Evolutionary conservation across 2,329 filamentous ascomycete species (phyloP).

Genomic region (Lasiodiplodia sp.): DNA sequence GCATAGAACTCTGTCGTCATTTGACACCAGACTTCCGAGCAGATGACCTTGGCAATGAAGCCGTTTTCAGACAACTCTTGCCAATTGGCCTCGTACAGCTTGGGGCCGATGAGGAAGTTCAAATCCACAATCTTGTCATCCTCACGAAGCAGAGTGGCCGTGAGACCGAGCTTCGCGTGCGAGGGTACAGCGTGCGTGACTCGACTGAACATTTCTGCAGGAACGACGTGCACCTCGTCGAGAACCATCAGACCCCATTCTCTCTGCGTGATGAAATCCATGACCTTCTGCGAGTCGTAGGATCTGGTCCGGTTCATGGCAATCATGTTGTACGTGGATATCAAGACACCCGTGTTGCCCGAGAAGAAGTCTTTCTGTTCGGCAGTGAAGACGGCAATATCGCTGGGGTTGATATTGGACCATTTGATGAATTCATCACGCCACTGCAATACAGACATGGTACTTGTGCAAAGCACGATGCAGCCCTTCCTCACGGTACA

Average conservation of each 20-base stretch:
- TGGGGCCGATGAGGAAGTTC: conserved; percentile 96
- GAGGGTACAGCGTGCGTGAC: conserved; percentile 93
- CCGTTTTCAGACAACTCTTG: conserved; percentile 97
- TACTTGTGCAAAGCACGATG: conserved; percentile 94
- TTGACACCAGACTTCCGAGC: conserved; percentile 98
- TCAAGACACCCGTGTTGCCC: conserved; percentile 91
- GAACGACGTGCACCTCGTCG: conserved; percentile 97
- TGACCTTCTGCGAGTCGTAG: conserved; percentile 95
- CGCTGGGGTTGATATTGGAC: conserved; percentile 96
- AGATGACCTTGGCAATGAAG: conserved; percentile 96
- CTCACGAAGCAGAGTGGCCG: conserved; percentile 90
- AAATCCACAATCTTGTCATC: conserved; percentile 98
- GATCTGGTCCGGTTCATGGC: conserved; percentile 86
- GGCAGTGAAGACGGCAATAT: conserved; percentile 94
- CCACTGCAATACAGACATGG: conserved; percentile 98
- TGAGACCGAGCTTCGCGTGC: conserved; percentile 93
- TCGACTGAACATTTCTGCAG: conserved; percentile 93
- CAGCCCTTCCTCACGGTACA: conserved; percentile 98
- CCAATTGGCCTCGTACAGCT: conserved; percentile 98
- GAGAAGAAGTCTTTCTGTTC: conserved; percentile 88
- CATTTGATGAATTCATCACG: conserved; percentile 95
- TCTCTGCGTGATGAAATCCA: conserved; percentile 86
- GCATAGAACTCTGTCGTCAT: conserved; percentile 99
- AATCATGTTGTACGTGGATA: conserved; percentile 99
- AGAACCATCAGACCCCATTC: conserved; percentile 98